Evolutionary conservation across 1,139 yeast species (phyloP), one percentile per base, ranked within the genome.

Genomic region (Geotrichum histeridarum): DNA sequence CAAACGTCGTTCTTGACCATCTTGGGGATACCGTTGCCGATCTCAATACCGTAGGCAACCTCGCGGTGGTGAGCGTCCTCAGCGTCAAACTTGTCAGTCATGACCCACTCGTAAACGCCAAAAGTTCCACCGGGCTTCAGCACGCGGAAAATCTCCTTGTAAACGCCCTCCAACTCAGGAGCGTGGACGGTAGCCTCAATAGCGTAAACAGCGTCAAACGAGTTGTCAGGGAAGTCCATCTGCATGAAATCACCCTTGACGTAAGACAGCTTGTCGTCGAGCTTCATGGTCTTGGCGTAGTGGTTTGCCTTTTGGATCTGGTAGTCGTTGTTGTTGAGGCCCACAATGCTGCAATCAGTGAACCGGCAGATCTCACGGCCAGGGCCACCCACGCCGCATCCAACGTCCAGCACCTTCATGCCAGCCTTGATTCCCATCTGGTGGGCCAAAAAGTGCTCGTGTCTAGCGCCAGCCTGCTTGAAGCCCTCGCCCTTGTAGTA

Each of bases 311-410:
- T 87, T 69, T 85, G 90, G 65, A 93, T 86, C 77, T 93, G 80
- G 65, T 94, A 94, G 74, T 93, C 99, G 70, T 93, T 94, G 78
- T 93, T 93, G 78, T 93, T 93, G 67, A 93, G 80, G 50, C 99
- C 99, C 62, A 86, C 87, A 70, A 93, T 78, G 64, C 81, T 75
- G 73, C 93, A 86, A 65, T 86, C 91, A 55, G 98, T 85, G 76
- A 93, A 93, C 70, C 96, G 81, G 60, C 86, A 79, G 68, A 93
- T 93, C 75, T 93, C 96, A 73, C 97, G 85, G 38, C 96, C 98
- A 65, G 99, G 99, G 43, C 99, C 99, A 69, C 99, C 99, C 65
- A 93, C 96, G 78, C 99, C 99, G 77, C 99, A 94, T 51, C 99
- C 99, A 57, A 93, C 99, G 71, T 94, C 99, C 66, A 93, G 80